These are phyloP conservation scores for Chenopodium formosanum DNA, from an alignment of 148 eudicot genomes.

Conservation along the genomic window DNA sequence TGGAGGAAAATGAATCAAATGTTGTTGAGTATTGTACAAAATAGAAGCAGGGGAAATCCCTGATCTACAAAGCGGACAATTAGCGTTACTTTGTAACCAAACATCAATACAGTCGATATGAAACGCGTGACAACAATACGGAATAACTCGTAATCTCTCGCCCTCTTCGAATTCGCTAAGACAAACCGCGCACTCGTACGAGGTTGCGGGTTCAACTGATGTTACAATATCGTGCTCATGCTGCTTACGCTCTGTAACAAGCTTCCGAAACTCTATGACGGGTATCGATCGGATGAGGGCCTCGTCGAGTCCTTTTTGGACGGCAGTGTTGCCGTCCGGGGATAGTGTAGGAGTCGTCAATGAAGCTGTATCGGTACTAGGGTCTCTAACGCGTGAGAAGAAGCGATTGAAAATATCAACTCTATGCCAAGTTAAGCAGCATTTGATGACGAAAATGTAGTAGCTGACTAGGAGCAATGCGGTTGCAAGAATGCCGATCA, in stretches of 20 bases:
- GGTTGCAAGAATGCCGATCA: conserved; percentile 68
- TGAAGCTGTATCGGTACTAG: not conserved
- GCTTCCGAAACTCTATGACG: conserved; percentile 40
- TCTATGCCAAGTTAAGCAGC: conserved; percentile 63
- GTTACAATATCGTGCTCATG: not conserved
- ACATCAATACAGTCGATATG: conserved; percentile 93
- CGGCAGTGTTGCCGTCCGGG: not conserved
- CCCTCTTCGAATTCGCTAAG: conserved; percentile 64
- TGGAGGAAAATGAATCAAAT: not conserved
- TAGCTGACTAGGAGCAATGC: conserved; percentile 62
- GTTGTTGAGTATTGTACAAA: conserved; percentile 5
- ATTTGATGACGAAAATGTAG: conserved; percentile 83
- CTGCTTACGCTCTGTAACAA: conserved; percentile 11
- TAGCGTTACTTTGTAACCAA: conserved; percentile 78
- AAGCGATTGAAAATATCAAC: conserved; percentile 48
- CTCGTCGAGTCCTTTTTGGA: conserved; percentile 54
- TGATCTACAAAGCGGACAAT: conserved; percentile 82
- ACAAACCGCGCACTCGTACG: conserved; percentile 75
- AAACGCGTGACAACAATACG: conserved; percentile 71
- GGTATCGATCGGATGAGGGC: conserved; percentile 76
- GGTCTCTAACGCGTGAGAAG: conserved; percentile 31
- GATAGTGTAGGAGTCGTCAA: not conserved
- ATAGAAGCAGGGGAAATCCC: conserved; percentile 46
- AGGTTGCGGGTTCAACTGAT: not conserved
- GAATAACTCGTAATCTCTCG: conserved; percentile 69